Evolutionary conservation across 2,329 filamentous ascomycete genomes (phyloP), one percentile per base, ranked within the genome.

Genomic region (Aspergillus calidoustus): DNA sequence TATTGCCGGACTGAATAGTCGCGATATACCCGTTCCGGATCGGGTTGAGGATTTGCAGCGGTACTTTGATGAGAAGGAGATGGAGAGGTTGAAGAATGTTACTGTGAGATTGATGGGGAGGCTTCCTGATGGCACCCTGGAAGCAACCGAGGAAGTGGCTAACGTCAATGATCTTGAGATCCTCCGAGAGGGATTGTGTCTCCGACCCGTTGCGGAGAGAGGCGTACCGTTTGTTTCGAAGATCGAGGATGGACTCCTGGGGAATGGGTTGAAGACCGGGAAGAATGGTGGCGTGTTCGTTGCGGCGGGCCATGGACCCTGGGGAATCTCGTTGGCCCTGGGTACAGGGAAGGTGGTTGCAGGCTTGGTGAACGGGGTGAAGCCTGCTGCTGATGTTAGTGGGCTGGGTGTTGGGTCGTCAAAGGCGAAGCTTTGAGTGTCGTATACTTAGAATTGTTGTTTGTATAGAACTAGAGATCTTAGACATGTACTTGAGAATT

Each of bases 271-370:
- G 34, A 68, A 59, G 57, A 54, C 63, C 4, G 28, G 11, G 23
- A 38, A 54, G 3, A 25, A 74, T 66, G 64, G 89, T 2, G 90
- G 90, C 4, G 87, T 94, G 0, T 93, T 86, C 71, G 74, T 93
- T 43, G 87, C 88, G 1, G 82, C 88, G 4, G 91, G 91, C 0
- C 91, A 93, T 79, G 91, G 90, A 0, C 88, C 90, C 0, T 93
- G 91, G 91, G 91, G 90, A 0, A 90, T 90, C 28, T 84, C 81
- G 52, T 71, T 87, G 69, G 81, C 82, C 17, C 76, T 91, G 31
- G 91, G 90, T 1, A 93, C 89, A 0, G 91, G 91, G 0, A 84
- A 85, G 66, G 86, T 91, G 6, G 79, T 93, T 78, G 84, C 88
- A 11, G 90, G 93, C 77, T 81, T 93, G 83, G 82, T 91, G 47